Percentiles rank a stretch among this genome's conserved stretches.
These are phyloP conservation scores for Beta vulgaris DNA, from an alignment of 148 eudicot species.

Conservation along the genomic window DNA sequence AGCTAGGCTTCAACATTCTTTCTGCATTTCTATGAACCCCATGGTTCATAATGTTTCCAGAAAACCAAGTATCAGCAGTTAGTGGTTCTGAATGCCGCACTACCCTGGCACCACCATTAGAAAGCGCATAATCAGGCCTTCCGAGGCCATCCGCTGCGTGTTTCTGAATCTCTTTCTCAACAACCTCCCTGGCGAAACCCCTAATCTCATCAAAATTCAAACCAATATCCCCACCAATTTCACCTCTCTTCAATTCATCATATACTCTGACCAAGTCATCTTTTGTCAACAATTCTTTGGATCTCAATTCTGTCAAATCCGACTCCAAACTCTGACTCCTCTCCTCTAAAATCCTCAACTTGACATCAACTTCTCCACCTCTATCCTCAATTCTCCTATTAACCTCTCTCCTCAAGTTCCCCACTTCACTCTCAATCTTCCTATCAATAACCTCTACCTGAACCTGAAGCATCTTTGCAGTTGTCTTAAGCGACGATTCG, in stretches of 20 bases:
- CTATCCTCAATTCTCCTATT: conserved; percentile 44
- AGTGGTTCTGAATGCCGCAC: conserved; percentile 59
- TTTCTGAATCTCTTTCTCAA: conserved; percentile 72
- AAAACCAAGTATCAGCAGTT: conserved; percentile 35
- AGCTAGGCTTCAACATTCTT: conserved; percentile 75
- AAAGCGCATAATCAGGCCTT: conserved; percentile 73
- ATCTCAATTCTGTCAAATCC: conserved; percentile 34
- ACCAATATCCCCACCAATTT: conserved; percentile 23
- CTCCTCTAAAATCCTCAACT: conserved; percentile 38
- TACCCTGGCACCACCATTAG: conserved; percentile 57
- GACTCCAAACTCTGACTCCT: conserved; percentile 41
- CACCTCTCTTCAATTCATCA: conserved; percentile 49
- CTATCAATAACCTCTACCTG: conserved; percentile 62
- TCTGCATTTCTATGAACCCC: conserved; percentile 47
- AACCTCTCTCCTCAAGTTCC: conserved; percentile 46
- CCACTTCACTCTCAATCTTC: conserved; percentile 49
- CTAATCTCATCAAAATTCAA: conserved; percentile 58
- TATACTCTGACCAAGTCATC: conserved; percentile 49
- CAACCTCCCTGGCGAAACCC: conserved; percentile 61
- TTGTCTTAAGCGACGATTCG: conserved; percentile 52
- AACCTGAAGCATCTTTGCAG: conserved; percentile 62
- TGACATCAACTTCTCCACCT: conserved; percentile 28
- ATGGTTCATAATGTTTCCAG: background rate
- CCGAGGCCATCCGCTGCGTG: conserved; percentile 95
- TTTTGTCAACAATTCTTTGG: conserved; percentile 42